Conservation (phyloP, 1,284 basidiomycete species). For the Leccinum variabile region DNA sequence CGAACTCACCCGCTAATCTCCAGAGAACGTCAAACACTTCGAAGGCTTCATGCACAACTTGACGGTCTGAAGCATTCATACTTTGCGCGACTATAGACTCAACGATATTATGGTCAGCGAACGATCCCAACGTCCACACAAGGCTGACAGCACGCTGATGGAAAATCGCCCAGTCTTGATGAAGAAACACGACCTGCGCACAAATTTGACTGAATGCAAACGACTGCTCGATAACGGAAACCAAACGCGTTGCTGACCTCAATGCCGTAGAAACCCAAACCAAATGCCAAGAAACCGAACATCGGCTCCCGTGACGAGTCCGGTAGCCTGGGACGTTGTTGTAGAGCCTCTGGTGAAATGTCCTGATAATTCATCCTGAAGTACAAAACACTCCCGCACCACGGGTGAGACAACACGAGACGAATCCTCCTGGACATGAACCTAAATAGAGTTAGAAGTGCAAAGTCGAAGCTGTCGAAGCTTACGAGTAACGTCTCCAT, state of each 20-base stretch:
- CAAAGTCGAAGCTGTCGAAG: slow-evolving; percentile 6
- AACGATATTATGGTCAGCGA: slow-evolving; percentile 62
- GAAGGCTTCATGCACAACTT: slow-evolving; percentile 61
- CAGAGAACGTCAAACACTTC: slow-evolving; percentile 92
- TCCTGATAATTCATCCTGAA: slow-evolving; percentile 54
- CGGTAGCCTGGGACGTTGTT: slow-evolving; percentile 48
- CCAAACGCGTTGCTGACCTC: slow-evolving; percentile 49
- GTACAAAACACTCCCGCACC: slow-evolving; percentile 46
- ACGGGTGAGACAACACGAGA: slow-evolving; percentile 37
- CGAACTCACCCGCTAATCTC: slow-evolving; percentile 76
- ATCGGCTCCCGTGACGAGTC: slow-evolving; percentile 35
- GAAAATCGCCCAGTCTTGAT: slow-evolving; percentile 64
- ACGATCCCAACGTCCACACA: slow-evolving; percentile 82
- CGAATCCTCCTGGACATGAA: slow-evolving; percentile 39
- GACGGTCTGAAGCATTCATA: slow-evolving; percentile 54
- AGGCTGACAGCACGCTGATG: slow-evolving; percentile 81
- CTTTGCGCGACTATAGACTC: slow-evolving; percentile 75
- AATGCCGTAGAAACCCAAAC: slow-evolving; percentile 62
- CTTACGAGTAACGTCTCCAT: slow-evolving; percentile 61
- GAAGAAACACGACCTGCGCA: slow-evolving; percentile 50
- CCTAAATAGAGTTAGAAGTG: slow-evolving; percentile 33
- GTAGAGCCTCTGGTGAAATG: slow-evolving; percentile 53
- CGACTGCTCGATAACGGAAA: slow-evolving; percentile 56
- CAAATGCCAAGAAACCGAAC: slow-evolving; percentile 51
- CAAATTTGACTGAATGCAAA: slow-evolving; percentile 48